These are phyloP conservation scores for Apiospora marii DNA, from an alignment of 2,329 filamentous ascomycete species.

Conservation along the genomic window DNA sequence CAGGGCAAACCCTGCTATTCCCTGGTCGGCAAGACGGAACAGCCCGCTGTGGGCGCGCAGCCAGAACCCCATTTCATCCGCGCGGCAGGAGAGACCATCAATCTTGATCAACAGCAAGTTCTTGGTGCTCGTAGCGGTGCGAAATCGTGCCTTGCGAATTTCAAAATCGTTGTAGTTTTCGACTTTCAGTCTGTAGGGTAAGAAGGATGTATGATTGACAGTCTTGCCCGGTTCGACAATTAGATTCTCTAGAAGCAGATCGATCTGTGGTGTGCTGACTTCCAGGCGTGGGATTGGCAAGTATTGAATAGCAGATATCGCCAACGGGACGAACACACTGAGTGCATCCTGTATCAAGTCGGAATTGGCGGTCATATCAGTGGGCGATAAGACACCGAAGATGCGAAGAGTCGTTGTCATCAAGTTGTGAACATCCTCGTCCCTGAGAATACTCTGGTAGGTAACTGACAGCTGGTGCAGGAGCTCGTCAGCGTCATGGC, in stretches of 20 bases:
- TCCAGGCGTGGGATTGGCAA: slow-evolving; percentile 92
- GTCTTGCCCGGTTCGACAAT: slow-evolving; percentile 88
- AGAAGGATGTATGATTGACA: slow-evolving; percentile 85
- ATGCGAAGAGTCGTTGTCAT: slow-evolving; percentile 72
- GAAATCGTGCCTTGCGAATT: slow-evolving; percentile 77
- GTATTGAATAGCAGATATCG: slow-evolving; percentile 82
- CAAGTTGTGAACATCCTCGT: slow-evolving; percentile 76
- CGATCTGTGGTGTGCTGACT: slow-evolving; percentile 81
- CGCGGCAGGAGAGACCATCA: slow-evolving; percentile 82
- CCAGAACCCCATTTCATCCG: slow-evolving; percentile 91
- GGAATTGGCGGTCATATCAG: slow-evolving; percentile 68
- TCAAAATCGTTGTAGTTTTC: slow-evolving; percentile 88
- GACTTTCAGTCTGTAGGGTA: slow-evolving; percentile 83
- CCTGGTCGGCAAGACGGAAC: slow-evolving; percentile 79
- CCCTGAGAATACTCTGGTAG: slow-evolving; percentile 71
- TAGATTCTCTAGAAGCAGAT: slow-evolving; percentile 88
- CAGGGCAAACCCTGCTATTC: slow-evolving; percentile 84
- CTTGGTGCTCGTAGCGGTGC: slow-evolving; percentile 70
- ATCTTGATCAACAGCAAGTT: slow-evolving; percentile 81
- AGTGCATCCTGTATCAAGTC: slow-evolving; percentile 79
- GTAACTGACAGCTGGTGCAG: slow-evolving; percentile 74
- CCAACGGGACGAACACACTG: slow-evolving; percentile 80
- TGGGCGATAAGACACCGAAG: slow-evolving; percentile 72
- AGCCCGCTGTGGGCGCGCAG: slow-evolving; percentile 80
- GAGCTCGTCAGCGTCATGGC: slow-evolving; percentile 76